Evolutionary conservation across 768 basidiomycete genomes (phyloP), one percentile per base, ranked within the genome.

Genomic region (Cantharellus anzutake): DNA sequence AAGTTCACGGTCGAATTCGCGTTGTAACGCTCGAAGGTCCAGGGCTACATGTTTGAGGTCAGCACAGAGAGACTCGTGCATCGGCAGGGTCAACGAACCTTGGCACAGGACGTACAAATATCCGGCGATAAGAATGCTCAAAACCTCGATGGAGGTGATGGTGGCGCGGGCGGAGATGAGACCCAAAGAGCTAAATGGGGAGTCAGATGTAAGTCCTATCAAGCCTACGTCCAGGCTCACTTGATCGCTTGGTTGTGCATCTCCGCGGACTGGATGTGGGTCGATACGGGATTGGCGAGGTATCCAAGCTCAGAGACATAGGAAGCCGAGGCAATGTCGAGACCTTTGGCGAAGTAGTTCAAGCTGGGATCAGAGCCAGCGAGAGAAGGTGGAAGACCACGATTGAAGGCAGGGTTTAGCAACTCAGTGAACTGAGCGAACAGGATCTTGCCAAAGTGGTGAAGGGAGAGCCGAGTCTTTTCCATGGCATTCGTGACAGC

Each of bases 171-270:
- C 86, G n/a, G 87, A 89, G 59, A 91, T 81, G 63, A 92, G 73
- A 0, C 89, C 89, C 59, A 92, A 74, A 3, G 87, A 90, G 69
- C 85, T 87, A 64, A 41, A 59, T 29, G 44, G 44, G 29, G 58
- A 41, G 58, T 7, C 52, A 7, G 34, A 39, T 11, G 4, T 51
- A 14, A 57, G 11, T 16, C n/a, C 41, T 2, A 11, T 40, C 38
- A 41, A 58, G 3, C 11, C 44, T 55, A 38, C 51, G 29, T 48
- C 11, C 29, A 48, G 48, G 73, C 84, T 62, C 63, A 87, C 85
- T 92, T 92, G 70, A 92, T 79, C 50, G 89, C 84, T 69, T 92
- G 89, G 65, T 92, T 92, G 67, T 89, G 86, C 84, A 90, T 87
- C 71, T 92, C 88, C 1, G 88, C 88, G 2, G 82, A 84, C 66